Evolutionary conservation across 345 rosid genomes (phyloP).

Genomic region (thale cress (Arabidopsis thaliana)): DNA sequence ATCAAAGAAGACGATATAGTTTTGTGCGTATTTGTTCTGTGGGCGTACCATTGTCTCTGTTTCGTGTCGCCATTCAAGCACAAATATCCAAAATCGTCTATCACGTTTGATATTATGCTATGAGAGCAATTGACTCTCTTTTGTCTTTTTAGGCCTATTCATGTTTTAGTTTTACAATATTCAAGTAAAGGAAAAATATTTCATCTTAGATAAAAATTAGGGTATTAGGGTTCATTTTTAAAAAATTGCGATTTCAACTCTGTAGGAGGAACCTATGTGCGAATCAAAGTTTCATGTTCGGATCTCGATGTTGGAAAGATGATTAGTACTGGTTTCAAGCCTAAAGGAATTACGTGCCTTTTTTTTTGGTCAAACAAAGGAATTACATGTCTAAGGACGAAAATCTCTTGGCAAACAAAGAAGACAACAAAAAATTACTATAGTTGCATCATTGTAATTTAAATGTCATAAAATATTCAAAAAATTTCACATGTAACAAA

Average conservation of each 20-base stretch:
- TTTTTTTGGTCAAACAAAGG: not conserved
- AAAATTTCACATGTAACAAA: not conserved
- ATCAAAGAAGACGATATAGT: too few species aligned
- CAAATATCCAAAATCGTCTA: not conserved
- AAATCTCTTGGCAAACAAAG: not conserved
- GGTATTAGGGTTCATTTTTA: not conserved
- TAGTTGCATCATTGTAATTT: not conserved
- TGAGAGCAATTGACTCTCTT: not conserved
- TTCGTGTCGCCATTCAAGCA: not conserved
- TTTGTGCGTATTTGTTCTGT: not conserved
- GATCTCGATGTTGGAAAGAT: not conserved
- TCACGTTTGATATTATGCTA: not conserved
- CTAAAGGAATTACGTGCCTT: not conserved
- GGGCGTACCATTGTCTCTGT: not conserved
- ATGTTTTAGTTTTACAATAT: not conserved
- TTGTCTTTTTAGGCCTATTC: not conserved
- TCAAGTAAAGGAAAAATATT: not conserved
- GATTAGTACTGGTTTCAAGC: not conserved
- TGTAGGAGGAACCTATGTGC: not conserved
- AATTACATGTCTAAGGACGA: not conserved
- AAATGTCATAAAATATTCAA: not conserved
- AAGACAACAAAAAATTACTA: not conserved
- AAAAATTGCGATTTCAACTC: not conserved
- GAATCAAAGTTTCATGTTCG: not conserved
- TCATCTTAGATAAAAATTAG: not conserved